phyloP scores from a whole-genome alignment of 352 stramenopile genomes.

The Thalassiosira livingstoniorum region DNA sequence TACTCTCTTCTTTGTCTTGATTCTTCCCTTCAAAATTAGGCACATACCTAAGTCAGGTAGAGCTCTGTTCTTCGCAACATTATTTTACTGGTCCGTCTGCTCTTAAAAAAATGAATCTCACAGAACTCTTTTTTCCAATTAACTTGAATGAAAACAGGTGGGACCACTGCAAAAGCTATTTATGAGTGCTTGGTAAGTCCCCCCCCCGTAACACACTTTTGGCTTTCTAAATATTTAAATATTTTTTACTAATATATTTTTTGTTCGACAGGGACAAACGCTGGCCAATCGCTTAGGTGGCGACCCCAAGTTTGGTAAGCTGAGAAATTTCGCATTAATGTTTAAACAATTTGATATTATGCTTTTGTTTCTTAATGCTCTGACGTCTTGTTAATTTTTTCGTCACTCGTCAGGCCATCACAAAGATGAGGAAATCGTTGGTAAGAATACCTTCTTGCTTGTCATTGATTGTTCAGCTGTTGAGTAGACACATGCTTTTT shows the following conservation, averaged over 20 bases:
- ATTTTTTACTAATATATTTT: neutral
- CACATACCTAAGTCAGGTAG: neutral
- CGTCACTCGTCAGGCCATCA: too few species aligned
- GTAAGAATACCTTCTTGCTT: too few species aligned
- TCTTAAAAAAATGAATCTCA: neutral
- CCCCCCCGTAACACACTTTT: constrained; percentile 1
- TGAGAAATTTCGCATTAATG: too few species aligned
- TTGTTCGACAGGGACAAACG: constrained; percentile 13
- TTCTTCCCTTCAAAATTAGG: neutral
- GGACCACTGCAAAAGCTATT: constrained; percentile 19
- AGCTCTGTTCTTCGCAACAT: neutral
- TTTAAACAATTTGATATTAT: too few species aligned
- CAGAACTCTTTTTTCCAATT: neutral
- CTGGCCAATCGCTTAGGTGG: constrained; percentile 19
- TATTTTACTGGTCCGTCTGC: neutral
- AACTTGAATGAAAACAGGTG: constrained; percentile 23
- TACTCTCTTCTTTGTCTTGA: too few species aligned
- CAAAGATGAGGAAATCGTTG: constrained; percentile 6
- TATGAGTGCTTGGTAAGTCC: constrained; percentile 35
- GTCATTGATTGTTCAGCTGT: too few species aligned
- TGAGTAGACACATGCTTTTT: too few species aligned
- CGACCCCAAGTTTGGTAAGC: constrained; percentile 11
- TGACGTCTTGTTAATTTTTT: too few species aligned
- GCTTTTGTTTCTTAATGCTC: too few species aligned
- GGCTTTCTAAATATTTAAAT: neutral